phyloP scores from a whole-genome alignment of 352 stramenopile genomes.

The Saprolegnia diclina region DNA sequence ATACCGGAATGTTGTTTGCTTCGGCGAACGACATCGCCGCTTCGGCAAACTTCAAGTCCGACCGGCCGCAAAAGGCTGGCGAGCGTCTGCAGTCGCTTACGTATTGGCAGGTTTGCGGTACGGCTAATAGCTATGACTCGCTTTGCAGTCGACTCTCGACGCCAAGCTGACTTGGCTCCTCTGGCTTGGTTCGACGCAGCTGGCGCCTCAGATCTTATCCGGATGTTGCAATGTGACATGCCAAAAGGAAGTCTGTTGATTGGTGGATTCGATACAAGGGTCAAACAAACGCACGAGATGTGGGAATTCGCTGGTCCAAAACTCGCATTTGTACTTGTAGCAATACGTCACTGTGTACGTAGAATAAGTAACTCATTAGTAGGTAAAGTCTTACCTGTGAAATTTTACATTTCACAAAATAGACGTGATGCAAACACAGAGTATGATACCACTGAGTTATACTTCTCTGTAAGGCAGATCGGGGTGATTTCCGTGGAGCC shows the following conservation, averaged over 20 bases:
- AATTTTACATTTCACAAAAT: slow-evolving; percentile 23
- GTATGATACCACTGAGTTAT: slow-evolving; percentile 30
- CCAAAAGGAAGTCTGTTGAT: neutral
- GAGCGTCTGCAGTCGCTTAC: too few species aligned
- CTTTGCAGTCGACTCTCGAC: too few species aligned
- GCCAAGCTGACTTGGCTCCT: too few species aligned
- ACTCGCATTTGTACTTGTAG: neutral
- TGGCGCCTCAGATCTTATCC: too few species aligned
- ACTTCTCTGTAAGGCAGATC: slow-evolving; percentile 28
- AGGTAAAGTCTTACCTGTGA: slow-evolving; percentile 28
- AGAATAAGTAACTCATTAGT: slow-evolving; percentile 28
- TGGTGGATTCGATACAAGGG: neutral
- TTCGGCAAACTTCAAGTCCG: too few species aligned
- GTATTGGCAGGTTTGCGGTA: too few species aligned
- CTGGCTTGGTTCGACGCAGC: too few species aligned
- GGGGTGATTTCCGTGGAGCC: slow-evolving; percentile 29
- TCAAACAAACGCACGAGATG: too few species aligned
- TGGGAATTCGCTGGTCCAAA: neutral
- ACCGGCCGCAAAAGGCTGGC: too few species aligned
- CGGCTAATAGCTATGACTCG: too few species aligned
- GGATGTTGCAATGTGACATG: neutral
- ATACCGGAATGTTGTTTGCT: too few species aligned
- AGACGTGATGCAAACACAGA: slow-evolving; percentile 29
- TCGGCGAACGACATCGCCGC: too few species aligned
- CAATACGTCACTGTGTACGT: neutral